phyloP scores from a whole-genome alignment of 2,329 filamentous ascomycete genomes.

The Gaeumannomyces sp. region DNA sequence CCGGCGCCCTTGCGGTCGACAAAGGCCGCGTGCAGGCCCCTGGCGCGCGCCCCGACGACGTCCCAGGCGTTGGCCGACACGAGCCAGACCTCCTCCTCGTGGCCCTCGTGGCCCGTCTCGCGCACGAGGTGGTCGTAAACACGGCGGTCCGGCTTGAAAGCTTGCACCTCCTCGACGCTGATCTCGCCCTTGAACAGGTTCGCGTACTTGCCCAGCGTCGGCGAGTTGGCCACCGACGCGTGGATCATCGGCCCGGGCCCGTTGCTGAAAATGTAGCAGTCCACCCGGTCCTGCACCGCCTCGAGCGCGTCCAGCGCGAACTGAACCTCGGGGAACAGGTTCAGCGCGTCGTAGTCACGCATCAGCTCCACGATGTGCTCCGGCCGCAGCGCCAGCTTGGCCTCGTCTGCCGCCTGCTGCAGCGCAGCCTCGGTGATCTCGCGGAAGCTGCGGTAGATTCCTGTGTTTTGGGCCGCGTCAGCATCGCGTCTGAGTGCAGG shows the following conservation, averaged over 20 bases:
- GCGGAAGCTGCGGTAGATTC: conserved; percentile 54
- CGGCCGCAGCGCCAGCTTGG: conserved; percentile 36
- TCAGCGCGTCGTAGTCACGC: conserved; percentile 57
- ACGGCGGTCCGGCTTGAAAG: conserved; percentile 60
- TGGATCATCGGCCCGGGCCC: conserved; percentile 58
- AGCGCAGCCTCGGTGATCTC: conserved; percentile 58
- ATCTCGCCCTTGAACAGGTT: conserved; percentile 48
- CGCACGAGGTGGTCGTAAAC: conserved; percentile 55
- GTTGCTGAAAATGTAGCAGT: conserved; percentile 66
- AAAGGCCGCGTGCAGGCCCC: conserved; percentile 60
- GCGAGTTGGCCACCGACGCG: conserved; percentile 51
- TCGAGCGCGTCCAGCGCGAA: conserved; percentile 44
- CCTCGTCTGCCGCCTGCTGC: conserved; percentile 56
- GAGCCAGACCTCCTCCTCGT: conserved; percentile 54
- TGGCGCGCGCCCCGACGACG: conserved; percentile 54
- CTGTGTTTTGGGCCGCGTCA: conserved; percentile 29
- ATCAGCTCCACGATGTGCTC: conserved; percentile 46
- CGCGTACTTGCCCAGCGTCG: conserved; percentile 43
- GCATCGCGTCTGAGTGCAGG: not conserved
- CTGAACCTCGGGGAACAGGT: conserved; percentile 58
- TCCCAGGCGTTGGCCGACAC: conserved; percentile 72
- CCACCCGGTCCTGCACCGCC: conserved; percentile 29
- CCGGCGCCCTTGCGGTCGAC: conserved; percentile 57
- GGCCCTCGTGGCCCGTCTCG: conserved; percentile 38
- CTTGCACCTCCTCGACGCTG: conserved; percentile 51